Evolutionary conservation across 1,139 yeast genomes (phyloP), one percentile per base, ranked within the genome.

Genomic region (Ogataea hybrid): DNA sequence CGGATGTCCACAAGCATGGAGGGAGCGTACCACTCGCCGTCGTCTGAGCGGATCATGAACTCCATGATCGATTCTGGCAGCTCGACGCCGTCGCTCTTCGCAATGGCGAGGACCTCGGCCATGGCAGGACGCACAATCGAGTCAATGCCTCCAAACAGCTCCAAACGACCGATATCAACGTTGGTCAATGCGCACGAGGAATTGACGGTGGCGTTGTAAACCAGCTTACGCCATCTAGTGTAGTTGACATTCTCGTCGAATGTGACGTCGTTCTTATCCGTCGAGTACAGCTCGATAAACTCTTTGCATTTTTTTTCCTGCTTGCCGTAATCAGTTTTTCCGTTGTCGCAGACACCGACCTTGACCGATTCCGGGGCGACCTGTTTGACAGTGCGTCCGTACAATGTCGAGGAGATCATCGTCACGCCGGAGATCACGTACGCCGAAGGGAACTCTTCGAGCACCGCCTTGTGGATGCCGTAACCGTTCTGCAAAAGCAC

Each of bases 1-100:
- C 84, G 73, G 23, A 74, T 69, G 59, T 84, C 95, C 11, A 84
- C 79, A 51, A 79, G 72, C 89, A 83, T 84, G 15, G 89, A 81
- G 1, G 92, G 92, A 29, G 73, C 65, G 58, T 81, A 83, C 65
- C 77, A 80, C 25, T 71, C 63, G 4, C 85, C 86, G 52, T 79
- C 84, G 46, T 83, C 84, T 32, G 77, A 69, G 53, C 73, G 75
- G 40, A 78, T 62, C 71, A 78, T 77, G 45, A 56, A 61, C 16
- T 77, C 73, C 43, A 73, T 70, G 33, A 67, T 62, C 5, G 62
- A 67, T 28, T 64, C 70, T 9, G 75, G 76, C 32, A 82, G 56
- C 1, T 63, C 68, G 36, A 78, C 75, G 5, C 87, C 87, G 43
- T 77, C 84, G 17, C 78, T 71, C 43, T 71, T 74, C 17, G 94